These are phyloP conservation scores for Phanerochaete sordida DNA, from an alignment of 768 basidiomycete species.

Conservation along the genomic window DNA sequence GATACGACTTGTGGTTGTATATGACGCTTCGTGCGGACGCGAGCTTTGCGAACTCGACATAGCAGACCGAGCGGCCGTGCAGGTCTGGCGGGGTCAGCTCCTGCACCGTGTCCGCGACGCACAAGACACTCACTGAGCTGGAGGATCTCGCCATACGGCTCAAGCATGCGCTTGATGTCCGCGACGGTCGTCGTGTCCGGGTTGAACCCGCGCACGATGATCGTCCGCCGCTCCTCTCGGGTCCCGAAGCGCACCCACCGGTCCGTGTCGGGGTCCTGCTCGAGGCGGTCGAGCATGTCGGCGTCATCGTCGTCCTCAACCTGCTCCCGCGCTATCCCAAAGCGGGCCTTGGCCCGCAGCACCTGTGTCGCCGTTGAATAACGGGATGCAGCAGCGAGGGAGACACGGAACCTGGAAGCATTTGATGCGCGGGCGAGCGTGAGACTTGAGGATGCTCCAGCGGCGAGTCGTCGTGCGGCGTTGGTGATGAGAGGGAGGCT, in stretches of 20 bases:
- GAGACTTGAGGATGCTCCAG: neutral
- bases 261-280: neutral
- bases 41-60: neutral
- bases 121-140: conserved; percentile 1
- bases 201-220: neutral
- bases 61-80: neutral
- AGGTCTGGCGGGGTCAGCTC: neutral
- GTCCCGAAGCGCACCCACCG: neutral
- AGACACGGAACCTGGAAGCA: neutral
- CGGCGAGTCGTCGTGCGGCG: neutral
- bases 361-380: neutral
- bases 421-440: neutral
- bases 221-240: neutral
- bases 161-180: neutral
- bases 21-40: neutral
- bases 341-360: neutral
- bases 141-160: neutral
- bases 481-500: neutral
- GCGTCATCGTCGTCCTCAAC: neutral
- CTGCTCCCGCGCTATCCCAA: neutral
- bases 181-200: neutral
- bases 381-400: neutral
- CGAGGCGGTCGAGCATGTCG: neutral
- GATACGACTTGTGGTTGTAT: neutral
- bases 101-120: too few species aligned